Percentiles rank a stretch among this genome's conserved stretches.
Evolutionary conservation across 2,329 filamentous ascomycete species (phyloP).

Genomic region (Neofusicoccum parvum): DNA sequence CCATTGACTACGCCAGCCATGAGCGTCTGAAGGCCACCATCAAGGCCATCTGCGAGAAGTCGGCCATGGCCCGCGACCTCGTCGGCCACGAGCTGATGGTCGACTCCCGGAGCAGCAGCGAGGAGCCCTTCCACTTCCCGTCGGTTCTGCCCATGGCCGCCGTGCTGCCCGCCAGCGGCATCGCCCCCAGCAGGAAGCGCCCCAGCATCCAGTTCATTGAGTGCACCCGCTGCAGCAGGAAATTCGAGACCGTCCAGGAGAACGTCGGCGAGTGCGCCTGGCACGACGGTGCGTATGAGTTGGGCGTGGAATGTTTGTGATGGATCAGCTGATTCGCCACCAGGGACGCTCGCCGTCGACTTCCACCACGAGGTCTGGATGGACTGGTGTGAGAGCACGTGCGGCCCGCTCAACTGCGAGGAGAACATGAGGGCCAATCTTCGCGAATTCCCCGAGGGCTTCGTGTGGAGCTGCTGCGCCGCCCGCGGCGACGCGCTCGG

Average conservation of each 20-base stretch:
- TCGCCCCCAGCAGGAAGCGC: conserved; percentile 12
- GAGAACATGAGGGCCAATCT: conserved; percentile 3
- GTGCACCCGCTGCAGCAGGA: conserved; percentile 10
- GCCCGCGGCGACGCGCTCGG: neutral
- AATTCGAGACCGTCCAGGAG: conserved; percentile 15
- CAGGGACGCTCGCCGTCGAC: conserved; percentile 11
- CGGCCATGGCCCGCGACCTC: conserved; percentile 9
- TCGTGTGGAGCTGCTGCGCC: conserved; percentile 15
- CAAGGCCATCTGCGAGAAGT: conserved; percentile 21
- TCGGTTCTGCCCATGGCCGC: conserved; percentile 4
- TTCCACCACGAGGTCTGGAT: conserved; percentile 8
- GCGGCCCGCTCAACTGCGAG: conserved; percentile 1
- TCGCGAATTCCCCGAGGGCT: neutral
- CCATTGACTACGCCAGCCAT: conserved; percentile 17
- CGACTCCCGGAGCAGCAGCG: conserved; percentile 19
- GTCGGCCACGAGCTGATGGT: conserved; percentile 20
- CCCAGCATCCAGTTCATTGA: conserved; percentile 7
- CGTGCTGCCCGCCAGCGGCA: neutral
- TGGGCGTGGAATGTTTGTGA: neutral
- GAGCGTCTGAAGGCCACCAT: conserved; percentile 15
- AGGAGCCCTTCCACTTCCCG: conserved; percentile 16
- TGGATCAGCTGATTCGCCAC: conserved; percentile 1
- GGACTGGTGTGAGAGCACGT: neutral
- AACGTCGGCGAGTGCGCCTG: conserved; percentile 12
- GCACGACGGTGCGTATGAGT: conserved; percentile 9